Evolutionary conservation across 225 moss, liverwort and hornwort species (phyloP), one percentile per base, ranked within the genome.

Genomic region (Polytrichum commune): DNA sequence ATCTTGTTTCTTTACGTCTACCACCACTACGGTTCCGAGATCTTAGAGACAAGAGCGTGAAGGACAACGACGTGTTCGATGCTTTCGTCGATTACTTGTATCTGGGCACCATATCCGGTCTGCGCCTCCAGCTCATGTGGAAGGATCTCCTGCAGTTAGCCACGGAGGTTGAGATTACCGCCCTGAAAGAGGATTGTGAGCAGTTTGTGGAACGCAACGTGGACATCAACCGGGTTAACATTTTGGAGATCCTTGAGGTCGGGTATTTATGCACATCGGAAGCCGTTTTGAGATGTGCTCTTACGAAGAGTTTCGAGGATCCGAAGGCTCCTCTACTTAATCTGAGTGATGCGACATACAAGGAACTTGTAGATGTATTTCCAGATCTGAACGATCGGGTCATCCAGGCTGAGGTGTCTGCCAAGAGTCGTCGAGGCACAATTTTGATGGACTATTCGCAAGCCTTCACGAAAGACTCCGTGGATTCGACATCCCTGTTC

Each of bases 311-410:
- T 58, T 58, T 58, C 9, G 22, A 22, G 24, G 58, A 9, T 22
- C 58, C 58, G 58, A 20, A 58, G 58, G 20, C 58, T 63, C 46
- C 10, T 46, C 27, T 66, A 20, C 35, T 66, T 6, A n/a, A 46
- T 24, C 66, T 19, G 19, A 24, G 6, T 13, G 66, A 16, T 35
- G 30, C 29, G 20, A 5, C 29, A 7, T 66, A 30, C 24, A 66
- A 24, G 66, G 20, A n/a, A 22, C 66, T 66, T 38, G 66, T 23
- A 33, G 30, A 66, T 13, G 35, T 1, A 20, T 38, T 20, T 33
- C 66, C 66, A 35, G 30, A 66, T 33, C 19, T 66, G 5, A 33
- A 66, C 19, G 32, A 66, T 35, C 20, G 19, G 66, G 35, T 66
- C 5, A 20, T n/a, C 30, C 35, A 66, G 19, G 66, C 66, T 46